Percentiles rank a stretch among this genome's conserved stretches.
Conservation (phyloP, 1,139 yeast species). For the Debaryomycetaceae sp. region DNA sequence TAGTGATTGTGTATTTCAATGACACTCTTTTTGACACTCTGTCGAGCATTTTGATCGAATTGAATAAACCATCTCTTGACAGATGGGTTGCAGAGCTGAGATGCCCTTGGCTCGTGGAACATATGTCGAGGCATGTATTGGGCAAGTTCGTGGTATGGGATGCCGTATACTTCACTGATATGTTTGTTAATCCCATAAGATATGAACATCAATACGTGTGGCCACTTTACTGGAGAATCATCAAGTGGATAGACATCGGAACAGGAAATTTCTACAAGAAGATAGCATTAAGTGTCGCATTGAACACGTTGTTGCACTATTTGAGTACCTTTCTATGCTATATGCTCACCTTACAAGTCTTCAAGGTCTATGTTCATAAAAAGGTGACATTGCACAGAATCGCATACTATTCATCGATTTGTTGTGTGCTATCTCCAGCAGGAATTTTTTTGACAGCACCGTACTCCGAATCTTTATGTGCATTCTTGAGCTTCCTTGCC, state of each 20-base stretch:
- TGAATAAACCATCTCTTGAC: slow-evolving; percentile 3
- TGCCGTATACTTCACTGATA: slow-evolving; percentile 67
- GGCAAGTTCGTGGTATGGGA: slow-evolving; percentile 78
- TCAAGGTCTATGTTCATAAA: slow-evolving; percentile 19
- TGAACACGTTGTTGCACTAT: slow-evolving; percentile 55
- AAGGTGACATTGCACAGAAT: slow-evolving; percentile 13
- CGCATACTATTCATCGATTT: slow-evolving; percentile 38
- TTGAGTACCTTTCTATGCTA: slow-evolving; percentile 50
- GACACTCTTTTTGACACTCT: slow-evolving; percentile 42
- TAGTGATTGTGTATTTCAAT: slow-evolving; percentile 26
- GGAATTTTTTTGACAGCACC: slow-evolving; percentile 75
- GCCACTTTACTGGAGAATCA: slow-evolving; percentile 65
- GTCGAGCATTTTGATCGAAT: slow-evolving; percentile 23
- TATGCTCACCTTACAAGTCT: slow-evolving; percentile 37
- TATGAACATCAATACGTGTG: slow-evolving; percentile 92
- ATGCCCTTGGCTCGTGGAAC: slow-evolving; percentile 3
- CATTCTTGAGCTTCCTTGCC: slow-evolving; percentile 61
- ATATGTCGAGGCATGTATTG: slow-evolving; percentile 18
- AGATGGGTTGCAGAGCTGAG: slow-evolving; percentile 2
- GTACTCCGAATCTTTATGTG: slow-evolving; percentile 75
- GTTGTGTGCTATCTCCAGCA: slow-evolving; percentile 68
- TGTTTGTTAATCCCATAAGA: slow-evolving; percentile 46
- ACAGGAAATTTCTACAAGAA: slow-evolving; percentile 37
- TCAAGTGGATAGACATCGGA: slow-evolving; percentile 25
- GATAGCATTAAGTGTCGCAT: slow-evolving; percentile 38